These are phyloP conservation scores for Daldinia sp. DNA, from an alignment of 2,329 filamentous ascomycete genomes.

Conservation along the genomic window DNA sequence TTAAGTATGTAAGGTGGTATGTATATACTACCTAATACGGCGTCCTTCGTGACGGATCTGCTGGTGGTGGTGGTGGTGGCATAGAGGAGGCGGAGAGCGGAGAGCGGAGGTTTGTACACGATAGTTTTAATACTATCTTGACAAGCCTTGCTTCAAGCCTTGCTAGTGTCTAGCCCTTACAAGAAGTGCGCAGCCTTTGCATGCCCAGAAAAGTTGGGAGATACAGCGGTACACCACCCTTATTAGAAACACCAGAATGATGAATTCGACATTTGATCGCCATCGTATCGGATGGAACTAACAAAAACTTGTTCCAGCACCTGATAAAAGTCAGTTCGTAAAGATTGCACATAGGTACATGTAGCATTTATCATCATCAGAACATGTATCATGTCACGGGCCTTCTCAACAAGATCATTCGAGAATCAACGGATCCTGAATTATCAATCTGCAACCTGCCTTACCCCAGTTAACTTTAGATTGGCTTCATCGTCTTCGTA, in stretches of 20 bases:
- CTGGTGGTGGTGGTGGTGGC: slow-evolving; percentile 12
- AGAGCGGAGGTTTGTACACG: slow-evolving; percentile 17
- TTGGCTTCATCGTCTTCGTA: slow-evolving; percentile 7
- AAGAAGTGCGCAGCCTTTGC: slow-evolving; percentile 35
- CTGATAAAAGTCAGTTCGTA: slow-evolving; percentile 17
- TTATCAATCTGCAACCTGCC: slow-evolving; percentile 16
- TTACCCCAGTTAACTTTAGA: slow-evolving; percentile 15
- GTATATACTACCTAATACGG: slow-evolving; percentile 23
- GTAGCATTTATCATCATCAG: slow-evolving; percentile 1
- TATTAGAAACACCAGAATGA: slow-evolving; percentile 30
- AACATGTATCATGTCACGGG: slow-evolving; percentile 24
- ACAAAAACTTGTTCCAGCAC: slow-evolving; percentile 22
- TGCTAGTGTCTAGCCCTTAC: slow-evolving; percentile 22
- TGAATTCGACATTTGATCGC: slow-evolving; percentile 30
- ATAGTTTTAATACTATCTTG: neutral
- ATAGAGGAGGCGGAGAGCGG: slow-evolving; percentile 27
- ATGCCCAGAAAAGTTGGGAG: slow-evolving; percentile 28
- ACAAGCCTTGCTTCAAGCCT: slow-evolving; percentile 11
- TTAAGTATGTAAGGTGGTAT: slow-evolving; percentile 22
- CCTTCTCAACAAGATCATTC: slow-evolving; percentile 21
- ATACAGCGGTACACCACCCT: slow-evolving; percentile 31
- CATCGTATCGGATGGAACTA: slow-evolving; percentile 20
- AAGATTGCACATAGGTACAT: neutral
- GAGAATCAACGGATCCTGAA: slow-evolving; percentile 10
- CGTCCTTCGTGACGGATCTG: slow-evolving; percentile 12